These are phyloP conservation scores for Fusarium citri DNA, from an alignment of 2,329 filamentous ascomycete genomes.

Conservation along the genomic window DNA sequence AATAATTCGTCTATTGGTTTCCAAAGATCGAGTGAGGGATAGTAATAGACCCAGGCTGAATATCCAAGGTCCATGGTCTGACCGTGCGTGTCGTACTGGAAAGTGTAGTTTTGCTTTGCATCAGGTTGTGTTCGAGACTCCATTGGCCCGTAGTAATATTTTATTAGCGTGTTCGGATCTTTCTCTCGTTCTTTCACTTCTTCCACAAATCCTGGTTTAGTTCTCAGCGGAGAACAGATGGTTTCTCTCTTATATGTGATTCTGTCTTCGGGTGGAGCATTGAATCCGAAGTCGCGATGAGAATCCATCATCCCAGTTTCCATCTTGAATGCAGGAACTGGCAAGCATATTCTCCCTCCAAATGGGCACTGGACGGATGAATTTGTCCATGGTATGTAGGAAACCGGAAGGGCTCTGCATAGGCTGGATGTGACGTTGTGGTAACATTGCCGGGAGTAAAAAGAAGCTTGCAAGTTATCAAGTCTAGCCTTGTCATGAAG, in stretches of 20 bases:
- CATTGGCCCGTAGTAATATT: neutral
- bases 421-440: neutral
- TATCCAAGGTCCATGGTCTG: neutral
- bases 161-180: neutral
- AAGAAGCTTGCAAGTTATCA: neutral
- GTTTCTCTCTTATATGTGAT: neutral
- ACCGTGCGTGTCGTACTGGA: neutral
- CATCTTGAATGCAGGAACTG: neutral
- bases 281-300: neutral
- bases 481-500: no score
- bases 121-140: neutral
- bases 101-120: neutral
- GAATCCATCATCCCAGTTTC: neutral
- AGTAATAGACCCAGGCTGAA: neutral
- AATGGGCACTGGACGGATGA: neutral
- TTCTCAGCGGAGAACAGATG: accelerated
- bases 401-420: neutral
- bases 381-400: neutral
- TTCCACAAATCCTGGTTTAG: neutral
- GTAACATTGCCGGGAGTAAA: neutral
- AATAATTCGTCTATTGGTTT: neutral
- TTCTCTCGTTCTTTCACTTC: neutral
- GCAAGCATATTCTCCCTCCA: accelerated
- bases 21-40: neutral
- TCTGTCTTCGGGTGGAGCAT: neutral